A percentile compares a stretch with the other conserved stretches of the same genome.
phyloP scores from a whole-genome alignment of 495 filamentous ascomycete species.

The Aspergillus kassunensis region DNA sequence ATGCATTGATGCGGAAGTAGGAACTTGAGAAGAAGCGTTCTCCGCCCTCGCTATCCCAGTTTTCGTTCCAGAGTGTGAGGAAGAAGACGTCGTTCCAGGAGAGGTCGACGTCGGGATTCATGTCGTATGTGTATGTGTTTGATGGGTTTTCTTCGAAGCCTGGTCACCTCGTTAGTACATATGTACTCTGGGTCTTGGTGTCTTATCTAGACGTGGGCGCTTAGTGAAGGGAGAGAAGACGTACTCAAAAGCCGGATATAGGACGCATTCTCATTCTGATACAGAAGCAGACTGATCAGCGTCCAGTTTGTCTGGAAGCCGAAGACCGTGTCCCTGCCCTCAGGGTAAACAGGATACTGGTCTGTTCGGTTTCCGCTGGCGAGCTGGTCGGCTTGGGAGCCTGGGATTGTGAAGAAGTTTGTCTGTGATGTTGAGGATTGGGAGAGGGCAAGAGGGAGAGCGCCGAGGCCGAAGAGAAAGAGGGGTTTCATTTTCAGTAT shows the following conservation, averaged over 20 bases:
- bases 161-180: not conserved
- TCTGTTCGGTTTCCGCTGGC: constrained; percentile 11
- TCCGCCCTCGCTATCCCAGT: constrained; percentile 4
- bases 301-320: constrained; percentile 10
- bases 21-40: constrained; percentile 5
- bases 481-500: constrained; percentile 9
- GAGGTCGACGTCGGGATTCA: constrained; percentile 9
- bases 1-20: constrained; percentile 14
- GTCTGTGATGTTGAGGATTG: not conserved
- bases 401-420: constrained; percentile 14
- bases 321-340: not conserved
- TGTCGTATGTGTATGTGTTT: constrained; percentile 8
- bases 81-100: constrained; percentile 17
- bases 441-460: not conserved
- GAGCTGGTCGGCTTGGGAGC: constrained; percentile 6
- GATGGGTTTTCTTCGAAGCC: constrained; percentile 8
- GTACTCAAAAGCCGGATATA: constrained; percentile 8
- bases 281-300: constrained; percentile 9
- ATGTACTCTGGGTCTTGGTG: no score
- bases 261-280: constrained; percentile 11
- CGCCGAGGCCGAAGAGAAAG: not conserved
- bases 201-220: no score
- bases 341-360: constrained; percentile 8
- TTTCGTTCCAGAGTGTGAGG: constrained; percentile 15
- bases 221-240: not conserved